These are phyloP conservation scores for Septoria petroselini DNA, from an alignment of 2,329 filamentous ascomycete species.

Conservation along the genomic window DNA sequence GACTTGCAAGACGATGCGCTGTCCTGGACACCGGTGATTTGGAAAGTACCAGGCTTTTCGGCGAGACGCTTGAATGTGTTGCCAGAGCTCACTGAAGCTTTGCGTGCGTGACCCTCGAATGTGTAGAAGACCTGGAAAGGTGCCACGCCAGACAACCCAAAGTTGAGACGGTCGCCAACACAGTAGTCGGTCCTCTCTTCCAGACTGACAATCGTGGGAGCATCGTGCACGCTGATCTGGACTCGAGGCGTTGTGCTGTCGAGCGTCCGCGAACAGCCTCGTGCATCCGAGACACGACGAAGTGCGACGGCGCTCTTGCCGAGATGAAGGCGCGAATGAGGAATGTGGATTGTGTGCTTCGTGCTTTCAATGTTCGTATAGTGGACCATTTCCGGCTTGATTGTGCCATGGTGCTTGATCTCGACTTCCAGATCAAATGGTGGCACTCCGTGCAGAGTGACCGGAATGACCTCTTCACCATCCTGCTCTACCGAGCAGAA, in stretches of 20 bases:
- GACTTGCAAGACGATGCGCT: conserved; percentile 85
- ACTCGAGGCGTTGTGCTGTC: conserved; percentile 67
- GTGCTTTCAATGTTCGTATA: conserved; percentile 75
- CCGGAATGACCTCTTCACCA: conserved; percentile 77
- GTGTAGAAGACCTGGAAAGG: conserved; percentile 93
- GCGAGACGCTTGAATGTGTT: conserved; percentile 91
- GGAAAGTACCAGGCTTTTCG: conserved; percentile 84
- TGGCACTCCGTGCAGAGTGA: conserved; percentile 75
- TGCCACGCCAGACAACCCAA: conserved; percentile 82
- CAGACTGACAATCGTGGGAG: conserved; percentile 83
- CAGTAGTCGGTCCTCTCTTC: conserved; percentile 86
- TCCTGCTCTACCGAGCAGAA: conserved; percentile 84
- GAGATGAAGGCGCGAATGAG: conserved; percentile 76
- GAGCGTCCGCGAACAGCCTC: conserved; percentile 78
- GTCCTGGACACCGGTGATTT: conserved; percentile 82
- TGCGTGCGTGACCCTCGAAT: conserved; percentile 74
- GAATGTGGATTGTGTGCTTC: conserved; percentile 76
- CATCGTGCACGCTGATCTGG: conserved; percentile 87
- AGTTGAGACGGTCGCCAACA: conserved; percentile 90
- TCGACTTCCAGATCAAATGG: conserved; percentile 90
- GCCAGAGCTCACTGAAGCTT: conserved; percentile 67
- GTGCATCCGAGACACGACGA: conserved; percentile 80
- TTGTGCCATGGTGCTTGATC: conserved; percentile 83
- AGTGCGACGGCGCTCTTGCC: conserved; percentile 89
- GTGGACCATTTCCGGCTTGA: conserved; percentile 74